Evolutionary conservation across 257 asterid species (phyloP).

Genomic region (Plectranthus barbatus): DNA sequence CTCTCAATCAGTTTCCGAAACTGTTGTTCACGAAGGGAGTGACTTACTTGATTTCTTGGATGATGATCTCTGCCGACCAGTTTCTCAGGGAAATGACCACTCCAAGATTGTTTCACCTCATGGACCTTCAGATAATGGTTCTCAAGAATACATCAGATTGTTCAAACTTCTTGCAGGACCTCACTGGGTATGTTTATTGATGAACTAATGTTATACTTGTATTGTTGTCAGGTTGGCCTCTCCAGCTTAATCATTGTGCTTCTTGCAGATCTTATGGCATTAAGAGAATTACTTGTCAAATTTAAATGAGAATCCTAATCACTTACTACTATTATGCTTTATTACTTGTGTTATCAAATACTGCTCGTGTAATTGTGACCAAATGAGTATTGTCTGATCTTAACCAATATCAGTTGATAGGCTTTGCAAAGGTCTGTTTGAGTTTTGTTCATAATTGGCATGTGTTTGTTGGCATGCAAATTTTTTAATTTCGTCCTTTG

Average conservation of each 20-base stretch:
- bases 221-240: not conserved
- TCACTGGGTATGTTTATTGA: conserved; percentile 55
- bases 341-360: not conserved
- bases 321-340: not conserved
- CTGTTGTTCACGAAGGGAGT: conserved; percentile 36
- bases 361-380: not conserved
- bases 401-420: not conserved
- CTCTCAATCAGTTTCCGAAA: conserved; percentile 34
- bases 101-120: conserved; percentile 34
- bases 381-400: conserved; percentile 2
- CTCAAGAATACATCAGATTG: conserved; percentile 50
- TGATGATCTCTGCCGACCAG: conserved; percentile 47
- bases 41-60: conserved; percentile 82
- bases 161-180: conserved; percentile 81
- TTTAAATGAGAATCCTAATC: not conserved
- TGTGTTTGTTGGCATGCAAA: conserved; percentile 1
- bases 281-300: not conserved
- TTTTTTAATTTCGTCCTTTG: conserved; percentile 9
- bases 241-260: not conserved
- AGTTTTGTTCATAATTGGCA: not conserved
- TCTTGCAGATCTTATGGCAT: not conserved
- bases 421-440: conserved; percentile 1
- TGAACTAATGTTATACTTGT: conserved; percentile 5
- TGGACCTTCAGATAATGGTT: conserved; percentile 36
- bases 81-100: conserved; percentile 33